phyloP scores from a whole-genome alignment of 164 flowering plant species.

The Echeveria elegans region DNA sequence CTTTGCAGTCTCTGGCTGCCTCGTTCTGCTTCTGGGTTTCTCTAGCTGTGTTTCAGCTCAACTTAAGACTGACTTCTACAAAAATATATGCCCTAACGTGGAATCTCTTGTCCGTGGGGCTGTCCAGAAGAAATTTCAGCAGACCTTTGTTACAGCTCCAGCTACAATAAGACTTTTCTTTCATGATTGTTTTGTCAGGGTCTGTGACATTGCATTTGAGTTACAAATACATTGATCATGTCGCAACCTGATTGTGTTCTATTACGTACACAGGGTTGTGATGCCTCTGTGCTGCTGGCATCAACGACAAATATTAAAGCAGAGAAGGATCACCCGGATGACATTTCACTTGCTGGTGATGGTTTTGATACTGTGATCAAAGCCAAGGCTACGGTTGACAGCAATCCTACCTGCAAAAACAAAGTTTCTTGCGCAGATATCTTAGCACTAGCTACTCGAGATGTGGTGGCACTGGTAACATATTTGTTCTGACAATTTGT shows the following conservation, averaged over 20 bases:
- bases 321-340: conserved; percentile 76
- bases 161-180: conserved; percentile 79
- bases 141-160: conserved; percentile 76
- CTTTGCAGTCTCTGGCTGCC: neutral
- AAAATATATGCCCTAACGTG: conserved; percentile 61
- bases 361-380: conserved; percentile 87
- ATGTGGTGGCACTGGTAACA: conserved; percentile 46
- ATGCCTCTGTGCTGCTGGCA: conserved; percentile 62
- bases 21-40: conserved; percentile 8
- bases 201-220: conserved; percentile 6
- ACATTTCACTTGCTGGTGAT: conserved; percentile 75
- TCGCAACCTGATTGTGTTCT: neutral
- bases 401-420: conserved; percentile 41
- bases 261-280: conserved; percentile 70
- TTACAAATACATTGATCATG: neutral
- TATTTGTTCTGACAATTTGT: neutral
- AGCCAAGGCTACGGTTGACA: conserved; percentile 76
- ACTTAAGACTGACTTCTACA: conserved; percentile 49
- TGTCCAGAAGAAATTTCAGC: conserved; percentile 42
- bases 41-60: conserved; percentile 34
- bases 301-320: conserved; percentile 46
- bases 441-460: conserved; percentile 75
- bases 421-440: conserved; percentile 94
- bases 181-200: conserved; percentile 83
- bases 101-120: conserved; percentile 53